Percentiles rank a stretch among this genome's conserved stretches.
Evolutionary conservation across 768 basidiomycete genomes (phyloP).

Genomic region (Tricholoma flavovirens): DNA sequence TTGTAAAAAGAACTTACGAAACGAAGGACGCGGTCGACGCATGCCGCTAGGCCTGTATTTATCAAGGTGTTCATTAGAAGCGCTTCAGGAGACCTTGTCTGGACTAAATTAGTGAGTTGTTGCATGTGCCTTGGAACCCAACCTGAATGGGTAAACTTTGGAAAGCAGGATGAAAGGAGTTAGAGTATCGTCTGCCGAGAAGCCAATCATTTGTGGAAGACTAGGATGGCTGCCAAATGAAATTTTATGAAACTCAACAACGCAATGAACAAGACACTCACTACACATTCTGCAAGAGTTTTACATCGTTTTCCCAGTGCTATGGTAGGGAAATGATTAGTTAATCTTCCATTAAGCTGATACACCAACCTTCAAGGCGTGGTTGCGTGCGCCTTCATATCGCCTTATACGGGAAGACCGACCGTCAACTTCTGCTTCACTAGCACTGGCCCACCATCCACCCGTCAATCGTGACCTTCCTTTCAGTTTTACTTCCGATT

Average conservation of each 20-base stretch:
- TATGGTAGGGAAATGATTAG: conserved; percentile 10
- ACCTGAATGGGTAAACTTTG: no score
- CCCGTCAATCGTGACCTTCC: conserved; percentile 30
- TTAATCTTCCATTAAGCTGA: neutral
- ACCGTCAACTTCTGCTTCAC: conserved; percentile 35
- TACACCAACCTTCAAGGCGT: conserved; percentile 25
- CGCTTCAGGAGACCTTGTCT: no score
- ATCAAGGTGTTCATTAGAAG: no score
- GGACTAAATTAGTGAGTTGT: no score
- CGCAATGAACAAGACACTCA: conserved; percentile 19
- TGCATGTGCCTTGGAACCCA: neutral
- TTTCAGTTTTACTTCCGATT: conserved; percentile 38
- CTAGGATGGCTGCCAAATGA: conserved; percentile 36
- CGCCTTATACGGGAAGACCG: conserved; percentile 35
- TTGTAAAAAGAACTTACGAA: no score
- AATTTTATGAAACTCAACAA: neutral
- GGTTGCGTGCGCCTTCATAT: conserved; percentile 33
- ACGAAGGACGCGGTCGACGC: no score
- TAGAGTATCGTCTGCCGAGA: conserved; percentile 7
- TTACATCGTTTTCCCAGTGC: conserved; percentile 48
- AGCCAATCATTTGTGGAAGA: conserved; percentile 48
- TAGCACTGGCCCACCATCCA: conserved; percentile 50
- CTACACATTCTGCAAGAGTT: conserved; percentile 45
- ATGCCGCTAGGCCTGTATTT: no score
- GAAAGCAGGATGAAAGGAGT: no score